These are phyloP conservation scores for Lachnellula willkommii DNA, from an alignment of 2,329 filamentous ascomycete species.

Conservation along the genomic window DNA sequence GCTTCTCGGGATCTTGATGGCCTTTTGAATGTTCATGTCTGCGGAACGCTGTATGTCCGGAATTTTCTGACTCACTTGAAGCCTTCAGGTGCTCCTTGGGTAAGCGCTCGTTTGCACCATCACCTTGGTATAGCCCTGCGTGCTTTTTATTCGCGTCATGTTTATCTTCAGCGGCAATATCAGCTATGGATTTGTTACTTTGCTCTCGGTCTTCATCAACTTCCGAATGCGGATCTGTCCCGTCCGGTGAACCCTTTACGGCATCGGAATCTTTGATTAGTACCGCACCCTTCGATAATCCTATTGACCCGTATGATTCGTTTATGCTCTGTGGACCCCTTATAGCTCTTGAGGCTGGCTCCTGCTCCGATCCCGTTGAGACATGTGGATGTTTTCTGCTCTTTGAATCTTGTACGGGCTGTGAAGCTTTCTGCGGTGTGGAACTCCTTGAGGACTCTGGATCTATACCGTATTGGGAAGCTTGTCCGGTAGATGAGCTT, in stretches of 20 bases:
- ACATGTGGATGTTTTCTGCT: background rate
- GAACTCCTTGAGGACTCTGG: background rate
- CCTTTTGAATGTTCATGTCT: conserved; percentile 4
- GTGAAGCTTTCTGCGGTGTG: background rate
- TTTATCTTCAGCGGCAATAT: background rate
- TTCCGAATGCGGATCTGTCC: too few relatives aligned
- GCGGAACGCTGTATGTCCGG: background rate
- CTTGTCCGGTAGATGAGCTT: background rate
- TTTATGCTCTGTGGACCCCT: background rate
- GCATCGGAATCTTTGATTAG: too few relatives aligned
- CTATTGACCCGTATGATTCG: background rate
- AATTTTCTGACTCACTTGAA: background rate
- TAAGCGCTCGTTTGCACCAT: conserved; percentile 7
- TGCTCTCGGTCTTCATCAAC: background rate
- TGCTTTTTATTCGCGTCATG: background rate
- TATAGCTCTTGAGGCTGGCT: background rate
- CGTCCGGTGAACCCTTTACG: too few relatives aligned
- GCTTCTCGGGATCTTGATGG: conserved; percentile 2
- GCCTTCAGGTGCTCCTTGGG: background rate
- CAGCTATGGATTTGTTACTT: background rate
- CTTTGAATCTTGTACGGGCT: background rate
- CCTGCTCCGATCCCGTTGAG: background rate
- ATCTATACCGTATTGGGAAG: background rate
- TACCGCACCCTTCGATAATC: too few relatives aligned
- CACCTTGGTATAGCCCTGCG: conserved; percentile 1